phyloP scores from a whole-genome alignment of 495 filamentous ascomycete species.

The Aspergillus sclerotioniger region DNA sequence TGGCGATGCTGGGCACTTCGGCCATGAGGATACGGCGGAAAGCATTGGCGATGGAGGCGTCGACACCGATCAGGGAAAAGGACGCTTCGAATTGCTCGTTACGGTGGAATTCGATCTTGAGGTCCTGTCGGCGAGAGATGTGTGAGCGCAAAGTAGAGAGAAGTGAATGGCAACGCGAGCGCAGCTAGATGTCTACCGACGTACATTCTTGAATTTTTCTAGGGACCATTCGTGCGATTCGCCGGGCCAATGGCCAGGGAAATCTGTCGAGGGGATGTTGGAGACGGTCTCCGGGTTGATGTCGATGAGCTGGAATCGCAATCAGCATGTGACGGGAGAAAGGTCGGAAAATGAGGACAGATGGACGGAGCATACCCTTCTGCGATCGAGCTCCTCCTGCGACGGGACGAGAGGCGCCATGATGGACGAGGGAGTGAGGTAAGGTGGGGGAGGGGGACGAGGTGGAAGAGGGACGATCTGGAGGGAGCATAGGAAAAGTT shows the following conservation, averaged over 20 bases:
- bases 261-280: constrained; percentile 83
- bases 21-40: constrained; percentile 96
- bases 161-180: not conserved
- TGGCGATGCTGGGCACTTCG: constrained; percentile 90
- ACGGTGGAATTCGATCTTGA: constrained; percentile 78
- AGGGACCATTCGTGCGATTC: constrained; percentile 88
- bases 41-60: constrained; percentile 93
- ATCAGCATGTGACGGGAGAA: constrained; percentile 14
- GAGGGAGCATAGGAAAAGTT: constrained; percentile 30
- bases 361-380: constrained; percentile 38
- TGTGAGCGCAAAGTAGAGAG: constrained; percentile 14
- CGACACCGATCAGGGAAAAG: constrained; percentile 88
- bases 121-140: constrained; percentile 40
- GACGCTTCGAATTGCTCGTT: constrained; percentile 70
- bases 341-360: not conserved
- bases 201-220: constrained; percentile 65
- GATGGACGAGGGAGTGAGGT: constrained; percentile 15
- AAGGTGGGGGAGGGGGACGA: constrained; percentile 15
- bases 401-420: constrained; percentile 51
- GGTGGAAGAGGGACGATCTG: constrained; percentile 14
- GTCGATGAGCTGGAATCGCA: constrained; percentile 67
- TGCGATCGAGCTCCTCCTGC: constrained; percentile 48
- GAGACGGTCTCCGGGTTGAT: constrained; percentile 86
- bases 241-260: constrained; percentile 83
- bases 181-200: constrained; percentile 1